These are phyloP conservation scores for Oidium heveae DNA, from an alignment of 2,329 filamentous ascomycete species.

Conservation along the genomic window DNA sequence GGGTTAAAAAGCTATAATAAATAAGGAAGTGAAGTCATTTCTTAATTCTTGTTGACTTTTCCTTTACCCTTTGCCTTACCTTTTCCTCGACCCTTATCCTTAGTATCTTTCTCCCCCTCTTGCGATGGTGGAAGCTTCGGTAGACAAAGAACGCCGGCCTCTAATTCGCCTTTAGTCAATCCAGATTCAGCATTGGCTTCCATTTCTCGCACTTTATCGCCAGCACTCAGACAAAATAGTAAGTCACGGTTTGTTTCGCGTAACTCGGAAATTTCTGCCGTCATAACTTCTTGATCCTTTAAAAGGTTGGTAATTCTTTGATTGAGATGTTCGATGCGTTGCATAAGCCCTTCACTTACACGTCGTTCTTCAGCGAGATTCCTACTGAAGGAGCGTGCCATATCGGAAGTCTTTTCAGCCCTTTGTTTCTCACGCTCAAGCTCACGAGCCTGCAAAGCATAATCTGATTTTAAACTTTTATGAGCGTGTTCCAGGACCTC, in stretches of 20 bases:
- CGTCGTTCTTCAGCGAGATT: constrained; percentile 69
- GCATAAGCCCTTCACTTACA: constrained; percentile 56
- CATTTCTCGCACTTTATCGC: constrained; percentile 51
- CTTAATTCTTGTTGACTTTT: too few relatives aligned
- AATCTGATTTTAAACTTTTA: constrained; percentile 21
- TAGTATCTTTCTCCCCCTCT: constrained; percentile 8
- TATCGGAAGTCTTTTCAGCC: constrained; percentile 43
- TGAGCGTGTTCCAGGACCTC: constrained; percentile 27
- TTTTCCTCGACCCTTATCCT: constrained; percentile 9
- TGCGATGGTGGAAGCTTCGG: constrained; percentile 14
- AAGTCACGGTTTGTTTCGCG: constrained; percentile 73
- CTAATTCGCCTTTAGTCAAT: constrained; percentile 42
- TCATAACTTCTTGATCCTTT: constrained; percentile 44
- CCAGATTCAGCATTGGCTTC: constrained; percentile 25
- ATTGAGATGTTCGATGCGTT: constrained; percentile 53
- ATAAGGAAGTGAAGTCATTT: too few relatives aligned
- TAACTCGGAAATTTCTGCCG: constrained; percentile 67
- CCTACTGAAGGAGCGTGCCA: constrained; percentile 52
- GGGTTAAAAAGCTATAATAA: too few relatives aligned
- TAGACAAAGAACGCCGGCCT: constrained; percentile 44
- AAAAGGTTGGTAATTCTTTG: constrained; percentile 31
- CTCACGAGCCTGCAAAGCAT: constrained; percentile 34
- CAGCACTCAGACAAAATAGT: constrained; percentile 64
- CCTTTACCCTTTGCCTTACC: constrained; percentile 1
- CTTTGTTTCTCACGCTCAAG: constrained; percentile 41